Conservation (phyloP, 352 stramenopile species). For the Phytophthora cajani region DNA sequence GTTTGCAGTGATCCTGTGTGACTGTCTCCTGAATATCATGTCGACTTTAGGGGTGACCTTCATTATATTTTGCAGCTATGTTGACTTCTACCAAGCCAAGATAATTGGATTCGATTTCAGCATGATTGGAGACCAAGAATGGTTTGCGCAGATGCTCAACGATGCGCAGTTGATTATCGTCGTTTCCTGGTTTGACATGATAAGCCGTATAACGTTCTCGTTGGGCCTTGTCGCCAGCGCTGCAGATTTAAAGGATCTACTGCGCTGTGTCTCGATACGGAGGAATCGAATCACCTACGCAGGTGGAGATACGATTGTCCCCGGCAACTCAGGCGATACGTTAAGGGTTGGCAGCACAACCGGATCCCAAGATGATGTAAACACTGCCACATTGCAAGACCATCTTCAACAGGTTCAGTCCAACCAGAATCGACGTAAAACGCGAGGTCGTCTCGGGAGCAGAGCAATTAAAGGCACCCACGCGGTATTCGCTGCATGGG, state of each 20-base stretch:
- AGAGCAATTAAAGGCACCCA: no score
- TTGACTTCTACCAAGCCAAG: constrained; percentile 9
- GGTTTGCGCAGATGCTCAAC: constrained; percentile 29
- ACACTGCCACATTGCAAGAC: no score
- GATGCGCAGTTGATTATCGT: constrained; percentile 38
- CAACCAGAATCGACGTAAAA: no score
- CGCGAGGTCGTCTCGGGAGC: no score
- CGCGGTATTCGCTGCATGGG: no score
- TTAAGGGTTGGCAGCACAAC: no score
- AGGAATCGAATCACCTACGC: no score
- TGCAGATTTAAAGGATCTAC: constrained; percentile 30
- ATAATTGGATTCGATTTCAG: not conserved
- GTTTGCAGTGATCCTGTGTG: constrained; percentile 23
- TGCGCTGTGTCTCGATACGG: not conserved
- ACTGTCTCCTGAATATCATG: constrained; percentile 36
- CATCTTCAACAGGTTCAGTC: no score
- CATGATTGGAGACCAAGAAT: constrained; percentile 9
- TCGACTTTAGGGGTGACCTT: constrained; percentile 31
- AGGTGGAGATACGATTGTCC: not conserved
- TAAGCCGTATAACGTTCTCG: constrained; percentile 5
- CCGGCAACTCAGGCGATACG: not conserved
- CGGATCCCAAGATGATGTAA: no score
- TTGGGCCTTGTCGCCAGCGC: not conserved
- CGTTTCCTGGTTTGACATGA: constrained; percentile 28
- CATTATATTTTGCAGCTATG: constrained; percentile 27